phyloP scores from a whole-genome alignment of 164 flowering plant genomes.

The Sedum album region DNA sequence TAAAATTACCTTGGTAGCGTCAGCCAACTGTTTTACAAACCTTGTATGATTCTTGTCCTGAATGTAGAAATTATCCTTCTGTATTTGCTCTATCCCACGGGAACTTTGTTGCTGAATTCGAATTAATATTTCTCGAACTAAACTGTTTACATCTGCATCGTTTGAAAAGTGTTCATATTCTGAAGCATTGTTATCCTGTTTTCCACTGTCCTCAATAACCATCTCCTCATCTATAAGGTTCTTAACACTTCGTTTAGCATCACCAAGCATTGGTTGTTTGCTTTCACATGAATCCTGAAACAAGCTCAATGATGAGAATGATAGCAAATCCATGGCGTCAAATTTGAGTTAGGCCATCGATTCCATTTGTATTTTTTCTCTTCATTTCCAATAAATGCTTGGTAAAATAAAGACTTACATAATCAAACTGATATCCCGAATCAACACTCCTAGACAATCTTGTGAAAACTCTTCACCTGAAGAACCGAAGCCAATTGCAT shows the following conservation, averaged over 20 bases:
- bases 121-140: conserved; percentile 49
- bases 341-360: background rate
- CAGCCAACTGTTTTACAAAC: conserved; percentile 40
- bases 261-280: no score
- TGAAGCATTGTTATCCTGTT: conserved; percentile 19
- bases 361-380: no score
- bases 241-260: conserved; percentile 56
- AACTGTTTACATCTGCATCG: conserved; percentile 24
- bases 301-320: conserved; percentile 27
- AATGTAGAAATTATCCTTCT: conserved; percentile 17
- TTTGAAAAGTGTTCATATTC: conserved; percentile 14
- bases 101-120: no score
- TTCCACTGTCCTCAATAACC: conserved; percentile 30
- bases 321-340: background rate
- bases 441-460: background rate
- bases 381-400: no score
- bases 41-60: conserved; percentile 15
- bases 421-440: background rate
- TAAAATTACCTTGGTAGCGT: conserved; percentile 45
- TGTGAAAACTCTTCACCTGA: background rate
- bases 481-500: background rate
- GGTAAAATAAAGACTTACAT: background rate
- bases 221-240: conserved; percentile 77
- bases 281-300: conserved; percentile 21
- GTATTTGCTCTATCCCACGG: conserved; percentile 2